Evolutionary conservation across 169 alveolate species (phyloP), one percentile per base, ranked within the genome.

Genomic region (Plasmodium sp.): DNA sequence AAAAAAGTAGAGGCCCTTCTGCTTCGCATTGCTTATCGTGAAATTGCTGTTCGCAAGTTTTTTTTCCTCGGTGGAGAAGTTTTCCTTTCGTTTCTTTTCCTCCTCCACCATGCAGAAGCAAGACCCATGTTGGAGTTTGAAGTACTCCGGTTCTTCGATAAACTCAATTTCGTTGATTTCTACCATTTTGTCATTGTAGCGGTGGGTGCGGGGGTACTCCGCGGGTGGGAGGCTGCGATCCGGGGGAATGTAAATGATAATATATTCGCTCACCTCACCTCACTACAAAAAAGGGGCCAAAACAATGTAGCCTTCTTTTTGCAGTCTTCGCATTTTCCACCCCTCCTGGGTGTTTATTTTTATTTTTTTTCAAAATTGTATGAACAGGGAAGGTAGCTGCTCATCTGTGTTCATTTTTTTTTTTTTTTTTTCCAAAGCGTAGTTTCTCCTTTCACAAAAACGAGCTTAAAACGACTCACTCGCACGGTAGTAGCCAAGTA

Each of bases 121-220:
- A 31, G 90, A 12, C 27, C 94, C 94, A 90, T 90, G 94, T 43
- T 90, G 94, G 82, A 90, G 82, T 74, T 90, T 90, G 72, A 90
- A 90, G 73, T 90, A 90, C 56, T 90, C 94, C 51, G 94, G 67
- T 48, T 90, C 94, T 62, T 90, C 94, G 48, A 79, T 81, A 81
- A 80, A 90, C 77, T 90, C 94, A 58, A 90, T 90, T 81, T 90
- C 94, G 83, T 90, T 90, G 54, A 90, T 80, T 80, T 90, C 84
- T 75, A 71, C 91, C 94, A 81, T 81, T n/a, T n/a, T 81, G 39
- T 31, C 67, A 39, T 67, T 83, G 27, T 67, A 67, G 39, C 77
- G 9, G 18, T 67, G 39, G 77, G 34, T 16, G 34, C n/a, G 34
- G 75, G 43, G 5, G n/a, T 0, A 67, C 39, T 67, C 6, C 16